phyloP scores from a whole-genome alignment of 768 basidiomycete genomes.

The Leucocoprinus sp. region DNA sequence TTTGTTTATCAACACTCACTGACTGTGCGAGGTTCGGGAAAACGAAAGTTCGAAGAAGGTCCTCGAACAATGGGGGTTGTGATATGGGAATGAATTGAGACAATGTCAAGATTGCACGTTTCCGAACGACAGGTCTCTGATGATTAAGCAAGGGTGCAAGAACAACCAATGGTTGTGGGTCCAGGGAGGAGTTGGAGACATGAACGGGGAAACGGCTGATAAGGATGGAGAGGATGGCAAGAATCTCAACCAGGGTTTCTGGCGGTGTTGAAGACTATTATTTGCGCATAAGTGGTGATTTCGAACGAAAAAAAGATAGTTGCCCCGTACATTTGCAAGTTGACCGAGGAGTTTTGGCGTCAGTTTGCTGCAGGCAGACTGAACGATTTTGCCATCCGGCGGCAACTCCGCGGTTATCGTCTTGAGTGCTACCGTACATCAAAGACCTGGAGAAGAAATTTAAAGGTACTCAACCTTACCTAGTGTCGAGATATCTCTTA shows the following conservation, averaged over 20 bases:
- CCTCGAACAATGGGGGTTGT: conserved; percentile 49
- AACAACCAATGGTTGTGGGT: conserved; percentile 54
- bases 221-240: conserved; percentile 82
- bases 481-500: conserved; percentile 88
- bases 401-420: conserved; percentile 91
- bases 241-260: conserved; percentile 75
- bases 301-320: neutral
- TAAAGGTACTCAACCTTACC: conserved; percentile 40
- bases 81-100: conserved; percentile 79
- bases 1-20: conserved; percentile 58
- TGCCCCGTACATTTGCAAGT: conserved; percentile 61
- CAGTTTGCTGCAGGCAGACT: conserved; percentile 74
- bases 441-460: conserved; percentile 42
- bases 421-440: conserved; percentile 62
- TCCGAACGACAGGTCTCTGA: conserved; percentile 78
- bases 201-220: conserved; percentile 76
- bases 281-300: conserved; percentile 13
- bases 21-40: conserved; percentile 47
- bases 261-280: conserved; percentile 58
- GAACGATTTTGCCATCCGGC: conserved; percentile 69
- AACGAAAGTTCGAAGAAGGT: conserved; percentile 52
- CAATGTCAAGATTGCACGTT: conserved; percentile 82
- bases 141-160: conserved; percentile 70
- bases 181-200: conserved; percentile 43
- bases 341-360: conserved; percentile 78